Conservation (phyloP, 176 grass and related monocot species). For the Carex pumila region DNA sequence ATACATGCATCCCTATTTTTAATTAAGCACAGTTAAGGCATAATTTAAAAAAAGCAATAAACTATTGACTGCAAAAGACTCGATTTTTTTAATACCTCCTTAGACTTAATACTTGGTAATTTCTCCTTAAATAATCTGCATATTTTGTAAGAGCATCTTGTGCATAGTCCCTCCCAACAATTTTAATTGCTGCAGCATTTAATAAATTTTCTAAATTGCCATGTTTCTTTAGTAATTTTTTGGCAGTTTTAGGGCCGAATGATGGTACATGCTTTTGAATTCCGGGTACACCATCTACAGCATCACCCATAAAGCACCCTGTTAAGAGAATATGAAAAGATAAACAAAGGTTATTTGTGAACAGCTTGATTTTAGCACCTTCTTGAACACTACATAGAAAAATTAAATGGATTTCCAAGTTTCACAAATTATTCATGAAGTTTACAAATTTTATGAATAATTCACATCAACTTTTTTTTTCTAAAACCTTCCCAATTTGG, state of each 20-base stretch:
- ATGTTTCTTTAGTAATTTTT: constrained; percentile 83
- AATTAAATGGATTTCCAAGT: background rate
- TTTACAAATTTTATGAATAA: background rate
- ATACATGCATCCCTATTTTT: constrained; percentile 60
- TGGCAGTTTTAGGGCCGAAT: constrained; percentile 82
- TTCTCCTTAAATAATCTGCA: constrained; percentile 82
- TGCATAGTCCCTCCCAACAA: constrained; percentile 79
- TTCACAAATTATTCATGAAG: background rate
- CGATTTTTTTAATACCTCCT: constrained; percentile 40
- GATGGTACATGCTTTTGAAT: constrained; percentile 74
- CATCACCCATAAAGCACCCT: constrained; percentile 95
- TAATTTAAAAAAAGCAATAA: background rate
- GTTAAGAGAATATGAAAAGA: background rate
- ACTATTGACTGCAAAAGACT: background rate
- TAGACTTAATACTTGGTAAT: constrained; percentile 79
- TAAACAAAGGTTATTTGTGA: background rate
- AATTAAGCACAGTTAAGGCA: background rate
- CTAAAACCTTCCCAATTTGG: too few species aligned
- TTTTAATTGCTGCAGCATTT: constrained; percentile 55
- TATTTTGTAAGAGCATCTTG: constrained; percentile 78
- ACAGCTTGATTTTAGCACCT: background rate
- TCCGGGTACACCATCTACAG: constrained; percentile 87
- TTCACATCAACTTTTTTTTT: background rate
- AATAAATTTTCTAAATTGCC: constrained; percentile 85
- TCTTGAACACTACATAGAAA: too few species aligned